These are phyloP conservation scores for Gnetum montanum DNA, from an alignment of 75 land plant species.

Conservation along the genomic window DNA sequence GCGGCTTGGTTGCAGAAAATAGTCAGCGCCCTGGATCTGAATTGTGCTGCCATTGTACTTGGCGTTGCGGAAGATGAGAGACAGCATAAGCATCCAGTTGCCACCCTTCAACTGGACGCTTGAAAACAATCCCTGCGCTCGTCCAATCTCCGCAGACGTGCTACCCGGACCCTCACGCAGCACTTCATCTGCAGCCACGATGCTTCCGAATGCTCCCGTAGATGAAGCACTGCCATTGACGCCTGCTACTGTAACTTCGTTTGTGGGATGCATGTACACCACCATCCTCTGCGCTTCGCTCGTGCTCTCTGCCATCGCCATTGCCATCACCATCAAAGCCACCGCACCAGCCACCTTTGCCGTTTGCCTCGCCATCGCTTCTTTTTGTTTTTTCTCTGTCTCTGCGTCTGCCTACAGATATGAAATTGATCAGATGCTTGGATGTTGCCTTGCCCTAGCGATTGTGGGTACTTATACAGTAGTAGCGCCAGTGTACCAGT, in stretches of 20 bases:
- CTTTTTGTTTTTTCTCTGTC: too few relatives aligned
- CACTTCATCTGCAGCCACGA: slow-evolving; percentile 12
- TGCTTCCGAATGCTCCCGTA: slow-evolving; percentile 9
- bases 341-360: too few relatives aligned
- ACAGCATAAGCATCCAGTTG: background rate
- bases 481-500: too few relatives aligned
- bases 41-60: slow-evolving; percentile 14
- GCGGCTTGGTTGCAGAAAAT: background rate
- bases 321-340: too few relatives aligned
- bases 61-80: background rate
- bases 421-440: too few relatives aligned
- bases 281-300: too few relatives aligned
- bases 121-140: slow-evolving; percentile 15
- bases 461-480: too few relatives aligned
- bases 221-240: background rate
- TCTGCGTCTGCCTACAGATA: too few relatives aligned
- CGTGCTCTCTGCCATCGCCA: too few relatives aligned
- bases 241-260: background rate
- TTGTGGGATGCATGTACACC: too few relatives aligned
- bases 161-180: slow-evolving; percentile 9
- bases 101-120: background rate
- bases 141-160: slow-evolving; percentile 7
- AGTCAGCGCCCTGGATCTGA: slow-evolving; percentile 9
- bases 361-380: too few relatives aligned
- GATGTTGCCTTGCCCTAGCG: too few relatives aligned